Base-by-base conservation (phyloP, 1,139 yeast species). In the Saccharomyces hybrid region DNA sequence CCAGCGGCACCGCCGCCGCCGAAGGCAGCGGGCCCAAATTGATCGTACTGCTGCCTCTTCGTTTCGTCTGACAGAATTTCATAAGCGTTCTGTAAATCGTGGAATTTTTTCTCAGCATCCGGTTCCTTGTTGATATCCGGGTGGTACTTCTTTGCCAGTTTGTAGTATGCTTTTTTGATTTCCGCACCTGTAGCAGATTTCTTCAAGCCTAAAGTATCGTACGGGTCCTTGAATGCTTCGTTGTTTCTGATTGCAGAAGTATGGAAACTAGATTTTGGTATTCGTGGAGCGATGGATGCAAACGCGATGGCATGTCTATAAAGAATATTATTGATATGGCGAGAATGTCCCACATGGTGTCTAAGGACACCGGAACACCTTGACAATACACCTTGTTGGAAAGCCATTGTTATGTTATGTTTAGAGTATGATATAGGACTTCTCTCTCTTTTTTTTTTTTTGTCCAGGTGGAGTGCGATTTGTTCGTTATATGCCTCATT, bases 91-190 rank as follows among this genome's bases (percentile, higher is more conserved):
- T 93, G 98, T 61, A 93, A 81, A 65, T 88, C 90, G 67, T 93
- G 98, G 73, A 93, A 93, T 69, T 82, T 83, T 65, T 83, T 82
- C 63, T 91, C 96, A 0, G 98, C 95, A 31, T 81, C 95, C 44
- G 82, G 80, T 61, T 88, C 96, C 71, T 93, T 93, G 72, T 93
- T 93, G 52, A 93, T 88, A 74, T 93, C 99, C 0, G 99, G 99
- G 71, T 93, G 99, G 71, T 77, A 88, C 70, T 93, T 83, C 71
- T 95, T 95, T 25, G 97, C 99, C 59, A 93, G 76, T 65, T 89
- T 87, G 69, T 90, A 90, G 73, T 93, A 93, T 5, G 96, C 95
- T 72, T 89, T 90, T 71, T 93, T 93, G 72, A 93, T 91, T 38
- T 90, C 95, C 41, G 87, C 79, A 14, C 85, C 76, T 25, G 85